These are phyloP conservation scores for Blastobotrys illinoisensis DNA, from an alignment of 1,139 yeast species.

Conservation along the genomic window DNA sequence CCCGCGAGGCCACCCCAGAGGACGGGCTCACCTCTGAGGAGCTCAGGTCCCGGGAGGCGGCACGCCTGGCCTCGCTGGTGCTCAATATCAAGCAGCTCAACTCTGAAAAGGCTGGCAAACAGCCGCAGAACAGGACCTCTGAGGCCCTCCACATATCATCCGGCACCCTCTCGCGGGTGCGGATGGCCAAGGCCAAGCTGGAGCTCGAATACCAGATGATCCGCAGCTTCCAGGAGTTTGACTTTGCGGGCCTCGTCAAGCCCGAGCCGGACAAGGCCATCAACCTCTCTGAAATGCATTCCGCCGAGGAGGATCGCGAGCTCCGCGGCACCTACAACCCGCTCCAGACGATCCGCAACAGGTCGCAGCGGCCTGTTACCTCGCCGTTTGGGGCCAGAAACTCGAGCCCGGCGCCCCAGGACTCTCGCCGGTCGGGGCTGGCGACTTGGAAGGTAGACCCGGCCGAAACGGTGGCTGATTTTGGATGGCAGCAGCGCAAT, in stretches of 20 bases:
- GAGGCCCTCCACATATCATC: conserved; percentile 20
- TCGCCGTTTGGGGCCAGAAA: conserved; percentile 36
- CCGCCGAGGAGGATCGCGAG: neutral
- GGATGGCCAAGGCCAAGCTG: conserved; percentile 47
- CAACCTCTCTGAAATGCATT: neutral
- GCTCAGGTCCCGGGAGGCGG: conserved; percentile 19
- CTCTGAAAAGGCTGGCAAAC: conserved; percentile 9
- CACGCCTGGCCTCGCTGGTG: conserved; percentile 20
- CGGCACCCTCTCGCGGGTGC: conserved; percentile 45
- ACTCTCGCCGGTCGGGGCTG: neutral
- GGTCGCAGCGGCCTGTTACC: conserved; percentile 41
- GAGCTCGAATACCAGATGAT: conserved; percentile 48
- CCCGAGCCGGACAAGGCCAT: neutral
- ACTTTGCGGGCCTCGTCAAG: conserved; percentile 5
- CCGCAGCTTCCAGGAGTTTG: conserved; percentile 35
- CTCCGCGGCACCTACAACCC: conserved; percentile 52
- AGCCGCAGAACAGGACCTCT: neutral
- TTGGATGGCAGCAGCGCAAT: conserved; percentile 61
- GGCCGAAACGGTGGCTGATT: conserved; percentile 56
- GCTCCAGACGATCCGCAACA: conserved; percentile 67
- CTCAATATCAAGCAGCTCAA: conserved; percentile 22
- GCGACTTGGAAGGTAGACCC: conserved; percentile 63
- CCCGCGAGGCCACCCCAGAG: neutral
- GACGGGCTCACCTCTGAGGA: neutral
- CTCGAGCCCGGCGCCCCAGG: neutral